These are phyloP conservation scores for Heterobasidion annosum DNA, from an alignment of 1,284 basidiomycete genomes.

Conservation along the genomic window DNA sequence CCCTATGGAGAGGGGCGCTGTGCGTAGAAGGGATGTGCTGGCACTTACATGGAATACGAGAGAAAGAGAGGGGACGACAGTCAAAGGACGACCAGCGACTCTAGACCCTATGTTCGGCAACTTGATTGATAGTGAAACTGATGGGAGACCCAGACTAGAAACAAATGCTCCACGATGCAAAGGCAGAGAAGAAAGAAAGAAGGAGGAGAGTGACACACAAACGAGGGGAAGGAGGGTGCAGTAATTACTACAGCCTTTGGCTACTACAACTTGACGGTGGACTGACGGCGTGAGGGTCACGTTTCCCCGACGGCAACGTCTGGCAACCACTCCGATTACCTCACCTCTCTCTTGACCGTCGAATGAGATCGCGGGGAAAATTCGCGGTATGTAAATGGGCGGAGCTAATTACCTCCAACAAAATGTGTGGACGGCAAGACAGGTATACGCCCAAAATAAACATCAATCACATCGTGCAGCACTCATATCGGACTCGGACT, in stretches of 20 bases:
- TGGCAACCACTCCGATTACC: no score
- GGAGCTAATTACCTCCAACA: no score
- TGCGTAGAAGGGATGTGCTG: not conserved
- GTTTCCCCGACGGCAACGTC: no score
- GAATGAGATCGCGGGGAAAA: no score
- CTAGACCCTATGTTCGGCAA: not conserved
- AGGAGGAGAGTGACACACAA: not conserved
- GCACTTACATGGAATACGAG: conserved; percentile 7
- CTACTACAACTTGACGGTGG: no score
- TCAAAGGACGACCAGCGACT: conserved; percentile 9
- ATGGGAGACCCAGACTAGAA: not conserved
- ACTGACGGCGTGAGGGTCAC: no score
- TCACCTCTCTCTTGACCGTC: no score
- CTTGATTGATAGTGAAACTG: not conserved
- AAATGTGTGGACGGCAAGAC: no score
- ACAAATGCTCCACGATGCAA: not conserved
- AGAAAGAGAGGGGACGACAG: not conserved
- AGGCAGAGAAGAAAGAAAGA: not conserved
- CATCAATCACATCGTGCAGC: no score
- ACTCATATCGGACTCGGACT: not conserved
- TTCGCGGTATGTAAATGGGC: no score
- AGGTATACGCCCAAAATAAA: no score
- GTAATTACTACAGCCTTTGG: not conserved
- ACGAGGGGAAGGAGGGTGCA: not conserved
- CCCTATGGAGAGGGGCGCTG: no score